Evolutionary conservation across 169 alveolate genomes (phyloP), one percentile per base, ranked within the genome.

Genomic region (Miamiensis avidus): DNA sequence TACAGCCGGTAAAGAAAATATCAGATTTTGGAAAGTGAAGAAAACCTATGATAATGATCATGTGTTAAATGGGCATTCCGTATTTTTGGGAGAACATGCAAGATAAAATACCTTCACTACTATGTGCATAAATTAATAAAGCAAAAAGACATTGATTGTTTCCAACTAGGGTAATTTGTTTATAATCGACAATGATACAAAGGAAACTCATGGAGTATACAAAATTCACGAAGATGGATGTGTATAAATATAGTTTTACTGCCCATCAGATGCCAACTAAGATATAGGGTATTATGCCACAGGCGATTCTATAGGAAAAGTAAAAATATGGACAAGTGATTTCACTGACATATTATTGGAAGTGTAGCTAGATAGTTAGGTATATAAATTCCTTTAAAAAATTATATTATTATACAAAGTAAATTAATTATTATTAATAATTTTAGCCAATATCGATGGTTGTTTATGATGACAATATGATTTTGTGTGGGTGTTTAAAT

Each of bases 311-410:
- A 49, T 49, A 6, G 84, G 84, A 79, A 34, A 16, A 49, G 31
- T 79, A 4, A 79, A 79, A 79, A 33, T 65, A 49, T 79, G 84
- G 84, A 79, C 34, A 29, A 79, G 65, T 34, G 84, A 79, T 79
- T 79, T 79, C 30, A 29, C 75, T 0, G 84, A 79, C 1, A n/a
- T 79, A 49, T 29, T 79, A 29, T 64, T 79, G 29, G 84, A 79
- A 64, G 84, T 72, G 15, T 49, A 79, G n/a, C n/a, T 79, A 64
- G 84, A 79, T 20, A 49, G 76, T 49, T 65, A 79, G 64, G 84
- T 79, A 16, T n/a, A 49, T 16, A n/a, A n/a, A n/a, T n/a, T n/a
- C n/a, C n/a, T n/a, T n/a, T n/a, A n/a, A n/a, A n/a, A n/a, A n/a
- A n/a, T n/a, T n/a, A n/a, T n/a, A n/a, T n/a, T n/a, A n/a, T n/a